Conservation (phyloP, 805 yeast genomes). For the Lipomyces spencermartinsiae region DNA sequence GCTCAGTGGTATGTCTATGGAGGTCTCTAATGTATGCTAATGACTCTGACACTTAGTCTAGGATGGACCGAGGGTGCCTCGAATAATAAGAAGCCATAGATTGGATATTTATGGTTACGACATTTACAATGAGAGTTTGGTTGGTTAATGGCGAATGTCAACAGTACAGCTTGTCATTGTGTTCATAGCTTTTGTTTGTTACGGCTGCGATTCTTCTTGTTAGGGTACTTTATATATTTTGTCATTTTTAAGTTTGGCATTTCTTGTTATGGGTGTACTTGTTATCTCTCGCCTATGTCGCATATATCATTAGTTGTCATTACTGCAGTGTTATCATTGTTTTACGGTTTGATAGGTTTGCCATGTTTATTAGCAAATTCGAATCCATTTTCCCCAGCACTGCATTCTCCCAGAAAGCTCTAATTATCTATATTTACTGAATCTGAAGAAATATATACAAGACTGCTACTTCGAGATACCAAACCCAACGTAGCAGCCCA, state of each 20-base stretch:
- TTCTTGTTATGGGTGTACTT: conserved; percentile 15
- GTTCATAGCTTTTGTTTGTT: conserved; percentile 8
- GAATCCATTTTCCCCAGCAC: background rate
- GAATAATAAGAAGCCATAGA: background rate
- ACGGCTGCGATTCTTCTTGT: conserved; percentile 4
- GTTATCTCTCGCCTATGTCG: conserved; percentile 11
- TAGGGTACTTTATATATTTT: background rate
- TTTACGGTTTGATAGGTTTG: conserved; percentile 13
- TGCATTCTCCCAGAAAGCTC: background rate
- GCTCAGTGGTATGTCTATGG: conserved; percentile 11
- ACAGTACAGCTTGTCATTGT: background rate
- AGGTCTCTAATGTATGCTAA: background rate
- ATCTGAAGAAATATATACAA: background rate
- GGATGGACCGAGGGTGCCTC: background rate
- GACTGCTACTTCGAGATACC: background rate
- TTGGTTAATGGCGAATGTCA: background rate
- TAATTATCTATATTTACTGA: background rate
- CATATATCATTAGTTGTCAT: conserved; percentile 4
- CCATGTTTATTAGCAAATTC: conserved; percentile 3
- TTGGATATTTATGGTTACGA: background rate
- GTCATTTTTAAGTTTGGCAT: conserved; percentile 11
- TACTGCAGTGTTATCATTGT: conserved; percentile 16
- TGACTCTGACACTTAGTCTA: background rate
- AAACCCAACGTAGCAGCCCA: background rate
- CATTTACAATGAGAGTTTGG: background rate